Conservation (phyloP, 495 filamentous ascomycete species). For the Chaetomidium leptoderma region DNA sequence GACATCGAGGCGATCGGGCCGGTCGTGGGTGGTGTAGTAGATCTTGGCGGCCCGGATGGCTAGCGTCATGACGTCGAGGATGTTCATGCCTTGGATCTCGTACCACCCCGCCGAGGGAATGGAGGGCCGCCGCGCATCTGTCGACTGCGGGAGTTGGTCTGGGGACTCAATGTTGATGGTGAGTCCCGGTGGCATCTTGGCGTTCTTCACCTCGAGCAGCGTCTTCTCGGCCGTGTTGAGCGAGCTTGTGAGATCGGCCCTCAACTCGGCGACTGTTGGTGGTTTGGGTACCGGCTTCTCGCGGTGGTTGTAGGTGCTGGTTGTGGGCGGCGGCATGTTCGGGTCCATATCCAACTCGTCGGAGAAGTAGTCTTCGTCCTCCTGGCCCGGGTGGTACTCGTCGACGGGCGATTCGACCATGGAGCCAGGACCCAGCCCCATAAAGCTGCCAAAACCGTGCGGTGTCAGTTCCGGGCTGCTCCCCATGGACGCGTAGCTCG, state of each 20-base stretch:
- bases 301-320: constrained; percentile 89
- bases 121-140: constrained; percentile 13
- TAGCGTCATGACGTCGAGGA: constrained; percentile 86
- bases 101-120: constrained; percentile 57
- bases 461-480: constrained; percentile 50
- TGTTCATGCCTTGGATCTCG: constrained; percentile 84
- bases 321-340: constrained; percentile 87
- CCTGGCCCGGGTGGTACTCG: constrained; percentile 45
- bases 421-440: constrained; percentile 26
- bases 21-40: constrained; percentile 86
- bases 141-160: constrained; percentile 1
- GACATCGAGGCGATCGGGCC: constrained; percentile 72
- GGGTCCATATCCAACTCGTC: constrained; percentile 56
- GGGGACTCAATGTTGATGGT: constrained; percentile 10
- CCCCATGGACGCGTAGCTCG: constrained; percentile 53
- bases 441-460: constrained; percentile 29
- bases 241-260: constrained; percentile 65
- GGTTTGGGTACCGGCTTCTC: constrained; percentile 82
- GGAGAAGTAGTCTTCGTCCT: constrained; percentile 53
- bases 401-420: constrained; percentile 58
- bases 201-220: constrained; percentile 47
- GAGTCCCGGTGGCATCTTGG: constrained; percentile 23
- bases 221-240: constrained; percentile 62
- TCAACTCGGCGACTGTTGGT: constrained; percentile 72
- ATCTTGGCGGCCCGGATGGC: constrained; percentile 91